These are phyloP conservation scores for Alternaria solani DNA, from an alignment of 2,329 filamentous ascomycete species.

Conservation along the genomic window DNA sequence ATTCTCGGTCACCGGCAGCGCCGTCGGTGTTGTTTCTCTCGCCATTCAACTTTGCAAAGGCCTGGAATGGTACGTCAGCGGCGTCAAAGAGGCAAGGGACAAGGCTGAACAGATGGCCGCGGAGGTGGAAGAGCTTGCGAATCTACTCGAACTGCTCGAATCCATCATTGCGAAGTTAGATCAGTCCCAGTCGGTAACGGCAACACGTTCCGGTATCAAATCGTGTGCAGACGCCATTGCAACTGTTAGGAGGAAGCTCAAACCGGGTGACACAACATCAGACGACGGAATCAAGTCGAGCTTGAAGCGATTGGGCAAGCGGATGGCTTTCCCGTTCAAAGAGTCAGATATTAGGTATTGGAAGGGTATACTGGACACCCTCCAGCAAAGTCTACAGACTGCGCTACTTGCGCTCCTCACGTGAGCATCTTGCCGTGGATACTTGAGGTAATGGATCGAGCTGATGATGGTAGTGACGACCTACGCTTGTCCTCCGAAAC, in stretches of 20 bases:
- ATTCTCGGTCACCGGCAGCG: background rate
- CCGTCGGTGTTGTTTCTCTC: background rate
- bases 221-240: background rate
- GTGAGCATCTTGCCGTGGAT: no score
- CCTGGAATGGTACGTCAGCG: background rate
- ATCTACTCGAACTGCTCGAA: background rate
- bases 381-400: background rate
- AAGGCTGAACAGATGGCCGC: background rate
- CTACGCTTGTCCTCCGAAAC: no score
- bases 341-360: background rate
- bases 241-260: background rate
- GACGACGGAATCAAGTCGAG: background rate
- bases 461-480: no score
- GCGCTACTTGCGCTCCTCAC: background rate
- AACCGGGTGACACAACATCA: rapidly evolving
- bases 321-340: background rate
- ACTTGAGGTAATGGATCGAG: no score
- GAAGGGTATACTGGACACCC: background rate
- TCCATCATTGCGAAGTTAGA: rapidly evolving
- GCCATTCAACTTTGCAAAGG: background rate
- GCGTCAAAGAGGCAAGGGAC: background rate
- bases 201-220: background rate
- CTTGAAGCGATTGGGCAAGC: background rate
- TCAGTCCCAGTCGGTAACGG: background rate
- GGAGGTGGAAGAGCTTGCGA: background rate